Percentiles rank a stretch among this genome's conserved stretches.
phyloP scores from a whole-genome alignment of 2,329 filamentous ascomycete genomes.

The Albophoma yamanashiensis region DNA sequence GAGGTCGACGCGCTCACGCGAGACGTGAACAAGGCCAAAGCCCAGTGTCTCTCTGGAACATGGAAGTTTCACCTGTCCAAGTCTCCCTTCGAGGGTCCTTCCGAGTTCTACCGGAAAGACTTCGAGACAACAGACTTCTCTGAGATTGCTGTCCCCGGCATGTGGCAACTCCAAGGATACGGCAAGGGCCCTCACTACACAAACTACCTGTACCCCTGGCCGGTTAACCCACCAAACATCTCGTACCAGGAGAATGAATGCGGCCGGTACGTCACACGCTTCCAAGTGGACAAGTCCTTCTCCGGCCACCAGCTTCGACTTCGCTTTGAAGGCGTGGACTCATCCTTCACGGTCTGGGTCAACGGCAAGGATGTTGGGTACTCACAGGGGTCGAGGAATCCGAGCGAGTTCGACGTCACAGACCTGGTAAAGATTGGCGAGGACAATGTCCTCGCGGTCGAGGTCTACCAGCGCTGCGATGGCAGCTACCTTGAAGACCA shows the following conservation, averaged over 20 bases:
- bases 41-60: slow-evolving; percentile 35
- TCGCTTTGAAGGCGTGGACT: slow-evolving; percentile 65
- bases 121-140: slow-evolving; percentile 21
- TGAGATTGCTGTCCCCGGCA: slow-evolving; percentile 51
- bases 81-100: slow-evolving; percentile 34
- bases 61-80: slow-evolving; percentile 42
- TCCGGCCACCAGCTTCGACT: slow-evolving; percentile 49
- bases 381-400: slow-evolving; percentile 61
- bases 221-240: slow-evolving; percentile 54
- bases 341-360: slow-evolving; percentile 60
- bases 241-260: slow-evolving; percentile 54
- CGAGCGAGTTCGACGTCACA: slow-evolving; percentile 63
- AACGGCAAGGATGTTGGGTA: slow-evolving; percentile 61
- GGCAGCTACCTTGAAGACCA: slow-evolving; percentile 64
- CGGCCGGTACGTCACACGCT: slow-evolving; percentile 51
- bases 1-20: slow-evolving; percentile 36
- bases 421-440: slow-evolving; percentile 28
- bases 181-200: slow-evolving; percentile 58
- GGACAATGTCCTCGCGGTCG: slow-evolving; percentile 49
- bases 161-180: slow-evolving; percentile 62
- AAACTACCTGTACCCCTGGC: slow-evolving; percentile 57
- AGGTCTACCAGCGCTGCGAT: slow-evolving; percentile 63
- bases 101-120: slow-evolving; percentile 23
- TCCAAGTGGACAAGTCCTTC: slow-evolving; percentile 37
- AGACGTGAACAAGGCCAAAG: slow-evolving; percentile 26